phyloP scores from a whole-genome alignment of 176 grass and related monocot genomes.

The Aegilops umbellulata region DNA sequence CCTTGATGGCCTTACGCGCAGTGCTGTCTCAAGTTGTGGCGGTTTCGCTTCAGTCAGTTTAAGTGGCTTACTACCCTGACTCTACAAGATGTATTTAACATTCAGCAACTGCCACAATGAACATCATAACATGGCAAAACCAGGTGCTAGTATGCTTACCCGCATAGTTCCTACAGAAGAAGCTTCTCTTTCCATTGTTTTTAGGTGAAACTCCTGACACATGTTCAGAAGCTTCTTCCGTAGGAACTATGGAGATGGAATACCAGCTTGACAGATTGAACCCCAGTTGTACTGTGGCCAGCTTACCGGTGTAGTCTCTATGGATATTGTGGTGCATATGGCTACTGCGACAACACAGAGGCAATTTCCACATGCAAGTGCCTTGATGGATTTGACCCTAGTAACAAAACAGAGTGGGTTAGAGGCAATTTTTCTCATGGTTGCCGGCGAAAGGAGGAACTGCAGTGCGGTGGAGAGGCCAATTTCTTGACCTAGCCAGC shows the following conservation, averaged over 20 bases:
- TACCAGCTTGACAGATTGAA: neutral
- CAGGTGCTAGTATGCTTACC: conserved; percentile 35
- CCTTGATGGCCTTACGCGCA: conserved; percentile 73
- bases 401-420: neutral
- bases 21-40: conserved; percentile 76
- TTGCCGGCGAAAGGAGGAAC: neutral
- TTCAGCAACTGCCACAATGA: conserved; percentile 12
- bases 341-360: neutral
- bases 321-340: neutral
- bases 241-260: neutral
- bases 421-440: conserved; percentile 1
- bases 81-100: conserved; percentile 53
- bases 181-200: conserved; percentile 80
- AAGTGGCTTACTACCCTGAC: conserved; percentile 46
- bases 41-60: conserved; percentile 58
- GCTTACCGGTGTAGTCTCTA: neutral
- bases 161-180: conserved; percentile 50
- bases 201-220: conserved; percentile 91
- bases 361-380: conserved; percentile 8
- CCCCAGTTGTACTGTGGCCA: accelerated
- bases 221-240: too few species aligned
- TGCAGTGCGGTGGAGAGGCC: neutral
- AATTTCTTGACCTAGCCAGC: neutral
- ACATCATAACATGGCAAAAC: neutral
- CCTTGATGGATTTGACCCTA: conserved; percentile 25